Conservation (phyloP, 495 filamentous ascomycete species). For the Annulohypoxylon stygium region DNA sequence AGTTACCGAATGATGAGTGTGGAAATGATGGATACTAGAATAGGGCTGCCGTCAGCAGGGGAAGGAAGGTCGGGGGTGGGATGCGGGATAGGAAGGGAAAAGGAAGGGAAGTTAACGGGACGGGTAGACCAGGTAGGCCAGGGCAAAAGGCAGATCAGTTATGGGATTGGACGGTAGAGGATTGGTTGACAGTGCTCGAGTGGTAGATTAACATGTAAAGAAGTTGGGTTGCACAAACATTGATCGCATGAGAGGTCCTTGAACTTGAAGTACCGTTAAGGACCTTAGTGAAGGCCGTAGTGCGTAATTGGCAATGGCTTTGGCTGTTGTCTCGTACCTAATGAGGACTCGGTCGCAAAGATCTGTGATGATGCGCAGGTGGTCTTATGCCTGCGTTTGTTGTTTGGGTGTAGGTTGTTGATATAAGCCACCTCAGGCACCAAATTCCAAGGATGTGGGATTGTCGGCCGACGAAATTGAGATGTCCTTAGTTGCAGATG, state of each 20-base stretch:
- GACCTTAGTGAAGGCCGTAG: not conserved
- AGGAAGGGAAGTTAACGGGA: conserved; percentile 30
- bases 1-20: conserved; percentile 34
- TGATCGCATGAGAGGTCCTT: conserved; percentile 22
- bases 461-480: conserved; percentile 12
- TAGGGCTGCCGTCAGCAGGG: conserved; percentile 47
- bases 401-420: conserved; percentile 32
- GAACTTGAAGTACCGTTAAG: not conserved
- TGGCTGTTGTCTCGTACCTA: conserved; percentile 5
- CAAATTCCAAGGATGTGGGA: conserved; percentile 14
- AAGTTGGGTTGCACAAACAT: conserved; percentile 47
- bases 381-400: conserved; percentile 12
- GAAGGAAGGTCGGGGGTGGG: conserved; percentile 33
- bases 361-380: conserved; percentile 38
- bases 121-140: conserved; percentile 21
- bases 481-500: not conserved
- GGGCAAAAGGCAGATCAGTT: conserved; percentile 20
- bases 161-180: conserved; percentile 28
- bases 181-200: conserved; percentile 25
- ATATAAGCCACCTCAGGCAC: conserved; percentile 39
- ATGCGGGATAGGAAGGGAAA: conserved; percentile 35
- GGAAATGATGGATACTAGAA: conserved; percentile 42
- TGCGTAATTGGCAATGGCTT: conserved; percentile 12
- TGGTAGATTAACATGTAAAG: conserved; percentile 16
- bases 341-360: conserved; percentile 43